Conservation (phyloP, 2,329 filamentous ascomycete species). For the Phaeosphaeria sp. region DNA sequence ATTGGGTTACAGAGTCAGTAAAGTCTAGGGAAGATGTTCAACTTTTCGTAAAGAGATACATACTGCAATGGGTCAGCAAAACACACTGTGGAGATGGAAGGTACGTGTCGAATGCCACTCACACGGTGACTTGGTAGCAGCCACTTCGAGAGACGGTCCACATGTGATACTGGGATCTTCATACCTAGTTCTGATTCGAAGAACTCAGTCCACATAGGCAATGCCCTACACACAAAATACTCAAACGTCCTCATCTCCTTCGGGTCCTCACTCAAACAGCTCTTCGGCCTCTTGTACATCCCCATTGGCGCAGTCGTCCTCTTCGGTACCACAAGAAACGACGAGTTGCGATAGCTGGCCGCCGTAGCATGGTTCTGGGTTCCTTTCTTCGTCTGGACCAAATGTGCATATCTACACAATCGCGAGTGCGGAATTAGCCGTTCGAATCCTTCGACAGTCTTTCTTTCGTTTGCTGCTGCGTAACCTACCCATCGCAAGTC, state of each 20-base stretch:
- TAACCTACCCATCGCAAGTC: slow-evolving; percentile 38
- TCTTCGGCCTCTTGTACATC: slow-evolving; percentile 24
- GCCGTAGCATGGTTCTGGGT: slow-evolving; percentile 18
- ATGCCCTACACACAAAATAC: slow-evolving; percentile 35
- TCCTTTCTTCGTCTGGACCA: slow-evolving; percentile 9
- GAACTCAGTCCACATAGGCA: slow-evolving; percentile 40
- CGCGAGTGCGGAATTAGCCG: not conserved
- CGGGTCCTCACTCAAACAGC: slow-evolving; percentile 26
- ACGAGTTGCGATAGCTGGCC: slow-evolving; percentile 30
- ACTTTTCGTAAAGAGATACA: not conserved
- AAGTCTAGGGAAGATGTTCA: not conserved
- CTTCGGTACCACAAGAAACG: slow-evolving; percentile 36
- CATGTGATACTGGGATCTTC: not conserved
- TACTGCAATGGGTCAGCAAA: not conserved
- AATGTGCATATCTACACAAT: slow-evolving; percentile 36
- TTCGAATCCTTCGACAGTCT: not conserved
- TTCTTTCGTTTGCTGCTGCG: slow-evolving; percentile 5
- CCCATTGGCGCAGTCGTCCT: slow-evolving; percentile 5
- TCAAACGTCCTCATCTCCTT: slow-evolving; percentile 37
- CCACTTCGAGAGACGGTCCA: not conserved
- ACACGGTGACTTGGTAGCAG: not conserved
- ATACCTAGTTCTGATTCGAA: slow-evolving; percentile 36
- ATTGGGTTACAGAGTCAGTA: not conserved
- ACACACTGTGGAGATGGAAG: not conserved
- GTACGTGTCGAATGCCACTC: not conserved